These are phyloP conservation scores for Cadophora luteo-olivacea DNA, from an alignment of 2,329 filamentous ascomycete species.

Conservation along the genomic window DNA sequence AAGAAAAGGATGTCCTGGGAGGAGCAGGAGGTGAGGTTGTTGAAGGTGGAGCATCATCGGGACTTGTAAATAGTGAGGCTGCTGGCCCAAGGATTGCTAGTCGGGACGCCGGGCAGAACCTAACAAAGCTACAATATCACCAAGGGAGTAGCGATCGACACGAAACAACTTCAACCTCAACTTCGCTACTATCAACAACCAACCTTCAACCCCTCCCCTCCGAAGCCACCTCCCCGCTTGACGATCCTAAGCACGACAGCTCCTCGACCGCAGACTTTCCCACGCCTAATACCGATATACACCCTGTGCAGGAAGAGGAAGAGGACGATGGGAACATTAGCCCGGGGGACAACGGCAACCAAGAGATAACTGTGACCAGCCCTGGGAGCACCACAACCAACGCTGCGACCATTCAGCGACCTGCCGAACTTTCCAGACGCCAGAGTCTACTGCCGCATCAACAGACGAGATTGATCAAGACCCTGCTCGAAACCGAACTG, in stretches of 20 bases:
- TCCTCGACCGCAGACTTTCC: slow-evolving; percentile 41
- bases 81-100: slow-evolving; percentile 12
- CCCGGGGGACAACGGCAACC: slow-evolving; percentile 8
- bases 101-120: slow-evolving; percentile 14
- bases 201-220: slow-evolving; percentile 21
- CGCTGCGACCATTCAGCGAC: slow-evolving; percentile 31
- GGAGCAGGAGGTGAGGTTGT: slow-evolving; percentile 17
- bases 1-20: slow-evolving; percentile 25
- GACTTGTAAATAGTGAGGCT: slow-evolving; percentile 20
- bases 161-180: slow-evolving; percentile 24
- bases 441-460: slow-evolving; percentile 55
- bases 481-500: slow-evolving; percentile 55
- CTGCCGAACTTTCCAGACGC: slow-evolving; percentile 38
- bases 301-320: slow-evolving; percentile 35
- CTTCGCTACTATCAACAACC: slow-evolving; percentile 18
- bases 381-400: slow-evolving; percentile 13
- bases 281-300: slow-evolving; percentile 42
- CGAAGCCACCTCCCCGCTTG: slow-evolving; percentile 21
- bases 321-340: slow-evolving; percentile 25
- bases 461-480: slow-evolving; percentile 57
- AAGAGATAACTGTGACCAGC: slow-evolving; percentile 11
- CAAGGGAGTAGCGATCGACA: slow-evolving; percentile 32
- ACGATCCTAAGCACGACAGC: slow-evolving; percentile 38
- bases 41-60: slow-evolving; percentile 10
- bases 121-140: slow-evolving; percentile 2